Evolutionary conservation across 2,329 filamentous ascomycete genomes (phyloP).

Genomic region (Hortaea werneckii): DNA sequence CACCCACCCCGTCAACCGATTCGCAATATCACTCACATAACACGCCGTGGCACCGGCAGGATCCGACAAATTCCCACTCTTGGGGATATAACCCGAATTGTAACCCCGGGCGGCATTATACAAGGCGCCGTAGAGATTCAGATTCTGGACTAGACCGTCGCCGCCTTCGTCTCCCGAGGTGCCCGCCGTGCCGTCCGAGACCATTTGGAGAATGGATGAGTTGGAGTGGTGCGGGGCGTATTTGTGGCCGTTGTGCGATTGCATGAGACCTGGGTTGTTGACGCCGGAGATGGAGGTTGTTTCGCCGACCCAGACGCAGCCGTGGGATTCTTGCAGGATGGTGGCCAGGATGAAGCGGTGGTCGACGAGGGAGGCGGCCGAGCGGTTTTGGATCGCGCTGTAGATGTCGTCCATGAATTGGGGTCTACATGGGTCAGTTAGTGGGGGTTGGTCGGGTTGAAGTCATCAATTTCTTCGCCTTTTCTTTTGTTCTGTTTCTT

Average conservation of each 20-base stretch:
- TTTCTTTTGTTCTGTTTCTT: no score
- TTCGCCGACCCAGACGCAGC: constrained; percentile 33
- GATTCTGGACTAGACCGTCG: constrained; percentile 32
- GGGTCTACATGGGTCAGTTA: constrained; percentile 17
- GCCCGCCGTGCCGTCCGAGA: constrained; percentile 35
- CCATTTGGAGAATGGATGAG: constrained; percentile 28
- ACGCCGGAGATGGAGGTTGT: constrained; percentile 30
- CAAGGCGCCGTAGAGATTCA: constrained; percentile 22
- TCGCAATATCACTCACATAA: constrained; percentile 43
- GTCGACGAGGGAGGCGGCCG: constrained; percentile 27
- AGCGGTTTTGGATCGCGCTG: constrained; percentile 26
- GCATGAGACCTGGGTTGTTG: constrained; percentile 39
- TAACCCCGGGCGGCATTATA: constrained; percentile 40
- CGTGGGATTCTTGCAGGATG: constrained; percentile 36
- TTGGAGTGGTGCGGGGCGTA: constrained; percentile 23
- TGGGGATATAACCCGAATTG: constrained; percentile 33
- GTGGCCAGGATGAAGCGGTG: constrained; percentile 34
- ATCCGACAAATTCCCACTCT: constrained; percentile 30
- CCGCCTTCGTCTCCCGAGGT: constrained; percentile 31
- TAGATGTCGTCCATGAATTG: constrained; percentile 30
- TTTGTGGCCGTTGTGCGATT: constrained; percentile 31
- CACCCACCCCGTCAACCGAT: constrained; percentile 36
- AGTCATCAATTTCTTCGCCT: no score
- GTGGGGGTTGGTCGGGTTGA: no score
- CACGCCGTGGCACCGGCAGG: constrained; percentile 40